Percentiles rank a stretch among this genome's conserved stretches.
Conservation (phyloP, 768 basidiomycete species). For the Cystofilobasidium ferigula region DNA sequence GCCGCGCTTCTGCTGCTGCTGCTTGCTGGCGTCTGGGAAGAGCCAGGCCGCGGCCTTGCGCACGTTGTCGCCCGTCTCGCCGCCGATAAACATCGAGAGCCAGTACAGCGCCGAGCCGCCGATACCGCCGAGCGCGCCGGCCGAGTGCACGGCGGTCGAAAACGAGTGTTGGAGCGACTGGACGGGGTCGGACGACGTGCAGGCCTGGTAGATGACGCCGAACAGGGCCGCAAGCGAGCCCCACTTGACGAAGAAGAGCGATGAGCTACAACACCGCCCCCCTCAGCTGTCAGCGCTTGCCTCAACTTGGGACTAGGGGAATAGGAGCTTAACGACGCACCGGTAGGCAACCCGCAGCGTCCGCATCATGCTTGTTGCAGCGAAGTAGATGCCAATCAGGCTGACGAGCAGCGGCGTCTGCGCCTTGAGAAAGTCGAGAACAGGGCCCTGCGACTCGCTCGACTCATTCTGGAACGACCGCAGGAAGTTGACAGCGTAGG, state of each 20-base stretch:
- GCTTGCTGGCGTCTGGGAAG: neutral
- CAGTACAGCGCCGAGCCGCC: conserved; percentile 3
- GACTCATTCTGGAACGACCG: neutral
- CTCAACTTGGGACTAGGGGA: neutral
- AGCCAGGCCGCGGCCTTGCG: neutral
- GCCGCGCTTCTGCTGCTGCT: neutral
- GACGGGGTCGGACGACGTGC: neutral
- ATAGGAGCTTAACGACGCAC: neutral
- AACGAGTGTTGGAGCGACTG: neutral
- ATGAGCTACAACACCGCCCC: neutral
- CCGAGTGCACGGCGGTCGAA: neutral
- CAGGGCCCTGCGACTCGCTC: neutral
- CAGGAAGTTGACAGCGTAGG: neutral
- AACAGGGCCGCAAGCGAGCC: neutral
- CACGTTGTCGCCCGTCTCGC: conserved; percentile 4
- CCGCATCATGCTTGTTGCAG: neutral
- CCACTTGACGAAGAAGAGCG: neutral
- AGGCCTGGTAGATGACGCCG: neutral
- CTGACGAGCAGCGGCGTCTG: conserved; percentile 2
- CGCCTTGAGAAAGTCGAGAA: neutral
- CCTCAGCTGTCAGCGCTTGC: too few relatives aligned
- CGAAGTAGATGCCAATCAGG: conserved; percentile 2
- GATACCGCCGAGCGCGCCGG: neutral
- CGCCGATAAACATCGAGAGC: conserved; percentile 5
- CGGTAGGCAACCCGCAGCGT: conserved; percentile 1